Evolutionary conservation across 345 rosid genomes (phyloP), one percentile per base, ranked within the genome.

Genomic region (Citrus maxima): DNA sequence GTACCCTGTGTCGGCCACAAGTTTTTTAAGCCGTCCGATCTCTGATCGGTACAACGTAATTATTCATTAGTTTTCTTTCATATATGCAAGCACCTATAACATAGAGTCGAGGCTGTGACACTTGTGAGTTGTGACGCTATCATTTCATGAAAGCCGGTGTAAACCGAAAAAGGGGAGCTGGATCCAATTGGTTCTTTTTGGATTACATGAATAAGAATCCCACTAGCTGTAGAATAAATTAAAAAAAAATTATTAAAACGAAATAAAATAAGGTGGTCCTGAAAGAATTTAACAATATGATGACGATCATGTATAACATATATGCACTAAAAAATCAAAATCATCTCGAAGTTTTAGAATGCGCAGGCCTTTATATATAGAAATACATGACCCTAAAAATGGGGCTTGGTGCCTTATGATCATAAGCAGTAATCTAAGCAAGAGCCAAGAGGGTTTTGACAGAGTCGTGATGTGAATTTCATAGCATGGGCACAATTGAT

Each of bases 141-240:
- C 78, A 64, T 65, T 30, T 75, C 78, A 25, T 27, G 77, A 62
- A 74, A 74, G 69, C 27, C 69, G 42, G 10, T 49, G 77, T 7
- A 19, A 74, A 59, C 68, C 67, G 28, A 27, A 61, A 24, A 14
- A 13, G 35, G 67, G 46, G 0, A 40, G 28, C 51, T 59, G 51
- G 40, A 73, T 51, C 28, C 67, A 59, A 59, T 58, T n/a, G 66
- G 54, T 59, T 56, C 55, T 1, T 34, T 16, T 27, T 49, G 67
- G 67, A 30, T 64, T 64, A n/a, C 28, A 67, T 22, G 51, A 46
- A 38, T 67, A 13, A 24, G 30, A 24, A 67, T 38, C 28, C 27
- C 51, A 40, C 32, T 67, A 38, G 49, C 21, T 21, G 38, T 21
- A 63, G n/a, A 25, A 27, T 27, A 19, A 35, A 35, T 5, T 5